Base-by-base conservation (phyloP, 192 early-diverging fungal species). In the Coemansia sp. region DNA sequence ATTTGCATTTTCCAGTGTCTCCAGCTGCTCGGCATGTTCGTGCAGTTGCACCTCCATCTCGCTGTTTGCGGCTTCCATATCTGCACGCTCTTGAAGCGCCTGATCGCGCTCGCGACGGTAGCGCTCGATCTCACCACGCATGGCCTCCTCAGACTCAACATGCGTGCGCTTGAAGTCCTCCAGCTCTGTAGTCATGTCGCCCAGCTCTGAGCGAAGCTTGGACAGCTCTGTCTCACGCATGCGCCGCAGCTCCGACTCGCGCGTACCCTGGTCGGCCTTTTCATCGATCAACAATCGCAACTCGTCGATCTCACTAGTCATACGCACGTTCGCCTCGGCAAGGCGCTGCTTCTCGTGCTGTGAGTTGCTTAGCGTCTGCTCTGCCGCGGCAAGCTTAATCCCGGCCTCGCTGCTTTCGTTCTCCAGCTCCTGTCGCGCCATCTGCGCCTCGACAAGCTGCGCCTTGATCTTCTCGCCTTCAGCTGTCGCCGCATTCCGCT, bases 191-290 rank as follows among this genome's bases (percentile, higher is more conserved):
- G 84, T 70, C 4, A 73, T 55, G 14, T 77, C 75, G 9, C 29
- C 53, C 46, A 89, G 84, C 70, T 88, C 81, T 15, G 69, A 70
- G 35, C 84, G 83, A 33, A 89, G 76, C 42, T 69, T 67, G 1
- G 74, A 61, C 62, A 89, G 61, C 67, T 87, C 88, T 22, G 69
- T 73, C 68, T 89, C 88, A 20, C 86, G 86, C 70, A 86, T 67
- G 19, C 83, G 74, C 13, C 84, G 81, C 32, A 87, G 71, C 67
- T 89, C 85, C 0, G 72, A 71, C 59, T 87, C 81, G 46, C 83
- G 83, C 38, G 87, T 83, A 65, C 85, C 81, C 49, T 86, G 83
- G 41, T 87, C 88, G 50, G 77, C 82, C 71, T 84, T 85, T 58
- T 85, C 85, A 61, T 85, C 85, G n/a, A 87, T 71, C 8, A 81